Evolutionary conservation across 768 basidiomycete genomes (phyloP).

Genomic region (Suillus bovinus): DNA sequence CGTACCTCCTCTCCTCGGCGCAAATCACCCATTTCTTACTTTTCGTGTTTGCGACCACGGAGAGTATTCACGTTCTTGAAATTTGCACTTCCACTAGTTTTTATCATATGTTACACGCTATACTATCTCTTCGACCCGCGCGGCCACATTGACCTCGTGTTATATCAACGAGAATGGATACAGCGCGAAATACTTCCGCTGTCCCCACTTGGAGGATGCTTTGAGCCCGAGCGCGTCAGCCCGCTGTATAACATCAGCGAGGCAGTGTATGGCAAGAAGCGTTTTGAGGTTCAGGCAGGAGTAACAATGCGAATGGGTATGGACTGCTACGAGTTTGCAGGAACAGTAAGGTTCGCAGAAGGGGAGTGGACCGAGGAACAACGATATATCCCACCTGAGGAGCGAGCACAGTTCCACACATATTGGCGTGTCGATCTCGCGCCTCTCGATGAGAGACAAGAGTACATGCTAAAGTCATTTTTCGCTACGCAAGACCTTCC

Average conservation of each 20-base stretch:
- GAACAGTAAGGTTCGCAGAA: constrained; percentile 55
- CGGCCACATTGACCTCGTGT: constrained; percentile 76
- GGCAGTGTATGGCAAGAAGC: constrained; percentile 60
- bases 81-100: constrained; percentile 38
- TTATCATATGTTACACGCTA: constrained; percentile 33
- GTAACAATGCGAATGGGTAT: constrained; percentile 74
- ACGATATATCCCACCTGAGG: constrained; percentile 34
- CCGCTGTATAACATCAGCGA: constrained; percentile 68
- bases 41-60: constrained; percentile 29
- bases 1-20: constrained; percentile 1
- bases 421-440: constrained; percentile 93
- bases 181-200: constrained; percentile 66
- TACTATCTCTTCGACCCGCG: constrained; percentile 66
- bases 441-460: constrained; percentile 77
- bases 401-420: constrained; percentile 77
- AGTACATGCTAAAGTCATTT: constrained; percentile 88
- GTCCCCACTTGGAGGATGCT: constrained; percentile 71
- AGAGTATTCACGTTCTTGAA: constrained; percentile 42
- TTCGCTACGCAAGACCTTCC: constrained; percentile 84
- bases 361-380: constrained; percentile 7
- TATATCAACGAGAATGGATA: constrained; percentile 79
- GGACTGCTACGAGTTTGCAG: constrained; percentile 92
- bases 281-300: constrained; percentile 79
- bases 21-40: not conserved
- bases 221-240: constrained; percentile 59